Evolutionary conservation across 768 basidiomycete genomes (phyloP).

Genomic region (Collybia sordida): DNA sequence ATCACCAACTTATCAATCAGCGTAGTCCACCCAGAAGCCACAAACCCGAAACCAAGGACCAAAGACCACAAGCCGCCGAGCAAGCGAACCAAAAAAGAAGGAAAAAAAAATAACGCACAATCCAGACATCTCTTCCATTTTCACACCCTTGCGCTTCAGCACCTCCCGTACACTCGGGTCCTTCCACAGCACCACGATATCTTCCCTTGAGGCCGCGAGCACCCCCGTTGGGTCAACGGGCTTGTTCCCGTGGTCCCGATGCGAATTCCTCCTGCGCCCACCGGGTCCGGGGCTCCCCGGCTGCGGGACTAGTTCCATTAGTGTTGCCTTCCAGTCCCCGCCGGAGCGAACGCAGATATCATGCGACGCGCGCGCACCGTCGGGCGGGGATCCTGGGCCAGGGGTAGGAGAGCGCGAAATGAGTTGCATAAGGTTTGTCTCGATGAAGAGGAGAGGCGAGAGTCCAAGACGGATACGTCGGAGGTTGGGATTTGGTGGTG

Average conservation of each 20-base stretch:
- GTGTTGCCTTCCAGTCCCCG: slow-evolving; percentile 54
- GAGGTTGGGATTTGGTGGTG: slow-evolving; percentile 24
- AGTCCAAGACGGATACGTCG: slow-evolving; percentile 34
- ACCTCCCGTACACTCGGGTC: slow-evolving; percentile 53
- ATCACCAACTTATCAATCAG: no score
- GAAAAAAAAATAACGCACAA: slow-evolving; percentile 51
- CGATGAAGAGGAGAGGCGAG: slow-evolving; percentile 54
- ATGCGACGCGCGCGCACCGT: slow-evolving; percentile 6
- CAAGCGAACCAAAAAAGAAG: background rate
- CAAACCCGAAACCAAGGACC: background rate
- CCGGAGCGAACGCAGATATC: slow-evolving; percentile 58
- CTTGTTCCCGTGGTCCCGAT: slow-evolving; percentile 14
- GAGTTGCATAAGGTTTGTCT: slow-evolving; percentile 48
- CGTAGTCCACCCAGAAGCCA: no score
- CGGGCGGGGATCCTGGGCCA: slow-evolving; percentile 39
- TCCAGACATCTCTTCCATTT: slow-evolving; percentile 62
- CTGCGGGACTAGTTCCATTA: slow-evolving; percentile 20
- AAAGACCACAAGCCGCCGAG: background rate
- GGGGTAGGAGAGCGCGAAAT: no score
- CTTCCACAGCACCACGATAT: slow-evolving; percentile 63
- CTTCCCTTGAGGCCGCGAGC: slow-evolving; percentile 52
- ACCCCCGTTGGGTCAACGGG: slow-evolving; percentile 50
- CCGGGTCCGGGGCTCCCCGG: background rate
- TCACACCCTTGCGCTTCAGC: slow-evolving; percentile 46
- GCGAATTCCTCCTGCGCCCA: slow-evolving; percentile 16